Conservation (phyloP, 2,329 filamentous ascomycete genomes). For the Sporothrix inflata region DNA sequence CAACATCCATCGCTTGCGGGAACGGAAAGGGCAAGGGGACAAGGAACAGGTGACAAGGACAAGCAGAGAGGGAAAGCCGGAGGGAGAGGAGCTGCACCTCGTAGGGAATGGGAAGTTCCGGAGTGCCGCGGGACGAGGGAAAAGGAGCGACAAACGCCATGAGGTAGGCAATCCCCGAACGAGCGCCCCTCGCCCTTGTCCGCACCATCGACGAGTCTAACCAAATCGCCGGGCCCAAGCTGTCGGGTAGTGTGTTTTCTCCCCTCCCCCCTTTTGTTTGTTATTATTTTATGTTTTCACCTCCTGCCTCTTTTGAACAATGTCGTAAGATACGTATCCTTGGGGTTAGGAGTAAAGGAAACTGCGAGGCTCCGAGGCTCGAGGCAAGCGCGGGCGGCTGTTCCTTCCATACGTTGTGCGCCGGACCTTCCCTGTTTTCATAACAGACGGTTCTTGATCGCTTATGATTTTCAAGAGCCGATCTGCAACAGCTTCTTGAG, state of each 20-base stretch:
- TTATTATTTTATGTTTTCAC: neutral
- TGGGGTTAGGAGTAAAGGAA: conserved; percentile 1
- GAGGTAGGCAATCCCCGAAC: neutral
- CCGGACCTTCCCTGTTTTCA: neutral
- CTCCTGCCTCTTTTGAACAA: neutral
- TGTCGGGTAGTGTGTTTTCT: neutral
- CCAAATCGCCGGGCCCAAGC: conserved; percentile 20
- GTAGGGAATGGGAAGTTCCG: neutral
- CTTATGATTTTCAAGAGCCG: neutral
- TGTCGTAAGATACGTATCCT: too few species aligned
- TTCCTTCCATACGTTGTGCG: neutral
- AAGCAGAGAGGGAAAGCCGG: neutral
- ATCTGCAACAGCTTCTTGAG: neutral
- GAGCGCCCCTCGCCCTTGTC: neutral
- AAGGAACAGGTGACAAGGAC: conserved; percentile 6
- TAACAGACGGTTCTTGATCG: neutral
- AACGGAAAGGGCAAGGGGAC: neutral
- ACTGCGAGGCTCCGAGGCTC: neutral
- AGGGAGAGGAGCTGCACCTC: neutral
- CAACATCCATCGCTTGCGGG: conserved; percentile 12
- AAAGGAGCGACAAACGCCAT: neutral
- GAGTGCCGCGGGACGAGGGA: neutral
- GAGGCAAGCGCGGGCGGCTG: conserved; percentile 10
- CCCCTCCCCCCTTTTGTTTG: neutral
- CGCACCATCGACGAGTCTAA: neutral